Evolutionary conservation across 2,329 filamentous ascomycete species (phyloP).

Genomic region (Aspergillus niger): DNA sequence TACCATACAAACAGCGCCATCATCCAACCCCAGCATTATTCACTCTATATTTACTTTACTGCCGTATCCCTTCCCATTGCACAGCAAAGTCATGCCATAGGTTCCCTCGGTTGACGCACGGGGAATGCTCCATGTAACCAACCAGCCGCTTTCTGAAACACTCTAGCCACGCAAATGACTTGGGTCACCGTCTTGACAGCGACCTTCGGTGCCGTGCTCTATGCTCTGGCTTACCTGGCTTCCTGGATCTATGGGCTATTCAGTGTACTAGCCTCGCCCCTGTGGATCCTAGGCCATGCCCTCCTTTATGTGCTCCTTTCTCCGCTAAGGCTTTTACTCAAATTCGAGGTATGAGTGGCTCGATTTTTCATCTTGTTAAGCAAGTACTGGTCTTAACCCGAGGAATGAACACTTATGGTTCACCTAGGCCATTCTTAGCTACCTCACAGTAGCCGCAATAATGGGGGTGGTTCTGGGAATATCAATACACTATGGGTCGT

Average conservation of each 20-base stretch:
- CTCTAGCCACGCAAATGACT: conserved; percentile 9
- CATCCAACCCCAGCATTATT: neutral
- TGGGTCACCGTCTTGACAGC: conserved; percentile 14
- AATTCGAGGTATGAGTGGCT: conserved; percentile 55
- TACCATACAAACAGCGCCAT: neutral
- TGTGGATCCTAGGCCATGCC: conserved; percentile 51
- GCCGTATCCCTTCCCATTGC: neutral
- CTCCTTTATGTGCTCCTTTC: conserved; percentile 45
- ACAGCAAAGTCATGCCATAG: neutral
- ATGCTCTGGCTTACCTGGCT: conserved; percentile 21
- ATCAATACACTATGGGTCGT: conserved; percentile 59
- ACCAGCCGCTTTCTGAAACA: neutral
- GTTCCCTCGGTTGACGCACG: neutral
- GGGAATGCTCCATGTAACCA: neutral
- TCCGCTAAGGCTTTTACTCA: conserved; percentile 55
- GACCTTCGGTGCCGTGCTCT: conserved; percentile 13
- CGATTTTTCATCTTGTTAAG: neutral
- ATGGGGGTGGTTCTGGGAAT: conserved; percentile 67
- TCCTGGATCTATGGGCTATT: conserved; percentile 31
- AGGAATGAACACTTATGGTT: neutral
- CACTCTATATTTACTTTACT: neutral
- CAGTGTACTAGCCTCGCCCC: conserved; percentile 46
- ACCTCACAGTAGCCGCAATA: conserved; percentile 66
- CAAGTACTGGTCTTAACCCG: neutral
- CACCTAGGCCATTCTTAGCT: conserved; percentile 51